Evolutionary conservation across 139 green algal genomes (phyloP).

Genomic region (Chlorella vulgaris): DNA sequence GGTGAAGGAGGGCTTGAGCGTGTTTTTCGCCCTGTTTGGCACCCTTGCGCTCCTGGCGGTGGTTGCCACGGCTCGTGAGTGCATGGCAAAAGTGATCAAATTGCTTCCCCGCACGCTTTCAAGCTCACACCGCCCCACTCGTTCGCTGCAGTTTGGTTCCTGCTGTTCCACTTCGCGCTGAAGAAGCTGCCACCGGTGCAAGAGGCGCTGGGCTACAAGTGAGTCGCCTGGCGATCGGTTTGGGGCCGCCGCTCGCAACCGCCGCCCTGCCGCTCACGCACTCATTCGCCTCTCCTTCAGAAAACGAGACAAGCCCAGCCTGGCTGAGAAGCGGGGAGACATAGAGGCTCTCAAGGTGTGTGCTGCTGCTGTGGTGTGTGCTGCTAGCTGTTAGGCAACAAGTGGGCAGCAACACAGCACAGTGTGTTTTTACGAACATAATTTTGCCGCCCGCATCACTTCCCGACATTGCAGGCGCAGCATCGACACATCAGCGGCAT

Average conservation of each 20-base stretch:
- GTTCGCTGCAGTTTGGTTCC: conserved; percentile 29
- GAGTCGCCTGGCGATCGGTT: neutral
- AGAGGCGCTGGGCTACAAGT: conserved; percentile 37
- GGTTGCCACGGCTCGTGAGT: neutral
- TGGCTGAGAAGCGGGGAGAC: conserved; percentile 22
- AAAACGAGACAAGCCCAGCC: conserved; percentile 21
- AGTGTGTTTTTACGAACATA: too few species aligned
- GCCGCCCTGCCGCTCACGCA: neutral
- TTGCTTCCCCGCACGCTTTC: neutral
- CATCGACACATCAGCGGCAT: neutral
- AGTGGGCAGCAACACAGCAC: too few species aligned
- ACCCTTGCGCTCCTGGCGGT: neutral
- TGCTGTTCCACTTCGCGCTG: conserved; percentile 35
- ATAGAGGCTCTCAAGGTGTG: conserved; percentile 31
- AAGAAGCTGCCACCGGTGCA: conserved; percentile 39
- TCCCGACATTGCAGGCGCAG: conserved; percentile 1
- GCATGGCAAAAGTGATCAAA: neutral
- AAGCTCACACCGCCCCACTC: neutral
- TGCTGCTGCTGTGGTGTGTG: too few species aligned
- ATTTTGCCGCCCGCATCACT: too few species aligned
- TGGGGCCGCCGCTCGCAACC: neutral
- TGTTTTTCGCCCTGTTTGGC: neutral
- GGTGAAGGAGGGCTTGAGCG: neutral
- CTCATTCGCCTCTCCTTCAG: neutral
- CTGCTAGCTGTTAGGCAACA: too few species aligned